phyloP scores from a whole-genome alignment of 208 protist genomes.

The Phytomonas sp. region DNA sequence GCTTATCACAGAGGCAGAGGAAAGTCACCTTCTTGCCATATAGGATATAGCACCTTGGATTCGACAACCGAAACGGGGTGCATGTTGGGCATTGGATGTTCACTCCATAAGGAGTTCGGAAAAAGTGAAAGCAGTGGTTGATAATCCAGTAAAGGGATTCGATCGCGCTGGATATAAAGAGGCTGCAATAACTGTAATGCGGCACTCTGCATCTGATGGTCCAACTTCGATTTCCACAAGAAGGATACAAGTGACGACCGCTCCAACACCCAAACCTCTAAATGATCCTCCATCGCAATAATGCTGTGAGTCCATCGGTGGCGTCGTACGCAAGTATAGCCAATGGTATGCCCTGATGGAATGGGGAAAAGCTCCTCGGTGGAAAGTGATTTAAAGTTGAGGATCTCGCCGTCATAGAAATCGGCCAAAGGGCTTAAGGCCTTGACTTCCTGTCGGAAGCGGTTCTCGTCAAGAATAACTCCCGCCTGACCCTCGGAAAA shows the following conservation, averaged over 20 bases:
- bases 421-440: conserved; percentile 1
- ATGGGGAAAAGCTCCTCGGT: conserved; percentile 14
- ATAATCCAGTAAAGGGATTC: conserved; percentile 41
- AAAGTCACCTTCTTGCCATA: conserved; percentile 67
- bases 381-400: conserved; percentile 1
- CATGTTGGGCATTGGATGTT: conserved; percentile 49
- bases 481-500: conserved; percentile 53
- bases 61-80: conserved; percentile 45
- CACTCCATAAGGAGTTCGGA: conserved; percentile 65
- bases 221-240: conserved; percentile 41
- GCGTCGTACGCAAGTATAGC: conserved; percentile 72
- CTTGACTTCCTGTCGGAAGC: neutral
- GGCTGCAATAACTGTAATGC: conserved; percentile 72
- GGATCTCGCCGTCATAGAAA: neutral
- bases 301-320: conserved; percentile 65
- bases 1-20: conserved; percentile 23
- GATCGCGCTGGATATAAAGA: conserved; percentile 26
- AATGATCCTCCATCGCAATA: conserved; percentile 41
- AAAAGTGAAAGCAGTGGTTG: conserved; percentile 59
- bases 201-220: conserved; percentile 37
- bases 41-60: conserved; percentile 25
- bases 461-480: conserved; percentile 33
- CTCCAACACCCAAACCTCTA: conserved; percentile 72
- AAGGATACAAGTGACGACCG: conserved; percentile 47
- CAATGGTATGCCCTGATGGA: conserved; percentile 44